Evolutionary conservation across 1,284 basidiomycete genomes (phyloP).

Genomic region (Megacollybia platyphylla): DNA sequence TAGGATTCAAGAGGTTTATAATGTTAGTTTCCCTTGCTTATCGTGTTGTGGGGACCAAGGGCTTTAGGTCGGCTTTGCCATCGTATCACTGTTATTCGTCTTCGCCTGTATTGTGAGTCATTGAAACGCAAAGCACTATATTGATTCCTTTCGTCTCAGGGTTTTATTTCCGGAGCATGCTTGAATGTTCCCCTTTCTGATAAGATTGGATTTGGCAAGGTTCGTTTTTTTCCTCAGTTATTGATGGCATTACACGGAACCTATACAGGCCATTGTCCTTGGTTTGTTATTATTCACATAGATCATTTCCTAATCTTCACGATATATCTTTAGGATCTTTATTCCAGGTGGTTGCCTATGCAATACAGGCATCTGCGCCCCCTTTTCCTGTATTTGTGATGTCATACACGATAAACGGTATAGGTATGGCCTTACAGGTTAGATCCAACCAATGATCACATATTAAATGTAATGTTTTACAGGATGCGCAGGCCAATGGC

Average conservation of each 20-base stretch:
- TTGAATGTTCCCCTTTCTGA: constrained; percentile 44
- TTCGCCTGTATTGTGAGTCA: constrained; percentile 25
- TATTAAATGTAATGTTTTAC: background rate
- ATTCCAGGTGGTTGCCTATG: constrained; percentile 33
- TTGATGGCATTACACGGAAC: background rate
- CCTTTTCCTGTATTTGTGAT: constrained; percentile 42
- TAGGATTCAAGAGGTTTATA: constrained; percentile 36
- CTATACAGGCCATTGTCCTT: constrained; percentile 13
- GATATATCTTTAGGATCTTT: constrained; percentile 18
- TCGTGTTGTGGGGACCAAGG: background rate
- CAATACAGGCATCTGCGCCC: constrained; percentile 16
- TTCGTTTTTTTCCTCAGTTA: background rate
- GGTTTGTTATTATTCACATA: background rate
- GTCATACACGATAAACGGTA: constrained; percentile 32
- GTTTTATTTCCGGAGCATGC: constrained; percentile 38
- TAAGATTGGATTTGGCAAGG: constrained; percentile 45
- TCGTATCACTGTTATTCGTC: constrained; percentile 38
- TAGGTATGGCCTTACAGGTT: constrained; percentile 27
- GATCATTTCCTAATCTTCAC: background rate
- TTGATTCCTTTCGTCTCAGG: constrained; percentile 17
- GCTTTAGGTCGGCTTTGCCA: constrained; percentile 27
- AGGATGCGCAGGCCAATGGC: constrained; percentile 9
- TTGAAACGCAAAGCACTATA: background rate
- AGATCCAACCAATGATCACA: background rate
- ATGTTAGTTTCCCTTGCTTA: constrained; percentile 20